phyloP scores from a whole-genome alignment of 1,284 basidiomycete genomes.

The Chalciporus sp. region DNA sequence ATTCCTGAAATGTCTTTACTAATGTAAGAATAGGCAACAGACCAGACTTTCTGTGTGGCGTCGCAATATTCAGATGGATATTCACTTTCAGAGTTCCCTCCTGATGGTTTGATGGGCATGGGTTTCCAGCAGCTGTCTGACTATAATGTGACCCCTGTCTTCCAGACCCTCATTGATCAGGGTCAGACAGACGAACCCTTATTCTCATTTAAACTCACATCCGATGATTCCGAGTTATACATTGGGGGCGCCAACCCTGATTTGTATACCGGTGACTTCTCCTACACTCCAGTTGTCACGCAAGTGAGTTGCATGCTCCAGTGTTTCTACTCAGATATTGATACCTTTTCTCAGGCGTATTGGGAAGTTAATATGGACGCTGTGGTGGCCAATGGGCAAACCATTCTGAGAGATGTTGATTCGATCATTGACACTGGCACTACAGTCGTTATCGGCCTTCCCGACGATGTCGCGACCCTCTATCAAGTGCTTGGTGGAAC shows the following conservation, averaged over 20 bases:
- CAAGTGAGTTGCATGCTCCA: too few relatives aligned
- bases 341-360: too few relatives aligned
- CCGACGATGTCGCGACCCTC: slow-evolving; percentile 42
- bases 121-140: slow-evolving; percentile 19
- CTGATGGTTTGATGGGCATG: slow-evolving; percentile 28
- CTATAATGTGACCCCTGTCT: slow-evolving; percentile 12
- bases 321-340: too few relatives aligned
- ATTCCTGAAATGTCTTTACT: neutral
- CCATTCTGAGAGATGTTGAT: slow-evolving; percentile 12
- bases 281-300: slow-evolving; percentile 7
- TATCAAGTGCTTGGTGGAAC: slow-evolving; percentile 30
- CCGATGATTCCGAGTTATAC: slow-evolving; percentile 41
- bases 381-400: slow-evolving; percentile 12
- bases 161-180: slow-evolving; percentile 26
- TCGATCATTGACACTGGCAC: slow-evolving; percentile 47
- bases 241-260: slow-evolving; percentile 39
- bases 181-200: slow-evolving; percentile 23
- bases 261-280: slow-evolving; percentile 19
- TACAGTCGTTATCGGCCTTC: slow-evolving; percentile 52
- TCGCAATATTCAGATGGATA: slow-evolving; percentile 5
- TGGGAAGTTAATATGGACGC: slow-evolving; percentile 14
- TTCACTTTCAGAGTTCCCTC: slow-evolving; percentile 5
- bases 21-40: slow-evolving; percentile 10
- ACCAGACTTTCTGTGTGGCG: slow-evolving; percentile 19
- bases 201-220: slow-evolving; percentile 44